Conservation (phyloP, 495 filamentous ascomycete species). For the Viridothelium virens region DNA sequence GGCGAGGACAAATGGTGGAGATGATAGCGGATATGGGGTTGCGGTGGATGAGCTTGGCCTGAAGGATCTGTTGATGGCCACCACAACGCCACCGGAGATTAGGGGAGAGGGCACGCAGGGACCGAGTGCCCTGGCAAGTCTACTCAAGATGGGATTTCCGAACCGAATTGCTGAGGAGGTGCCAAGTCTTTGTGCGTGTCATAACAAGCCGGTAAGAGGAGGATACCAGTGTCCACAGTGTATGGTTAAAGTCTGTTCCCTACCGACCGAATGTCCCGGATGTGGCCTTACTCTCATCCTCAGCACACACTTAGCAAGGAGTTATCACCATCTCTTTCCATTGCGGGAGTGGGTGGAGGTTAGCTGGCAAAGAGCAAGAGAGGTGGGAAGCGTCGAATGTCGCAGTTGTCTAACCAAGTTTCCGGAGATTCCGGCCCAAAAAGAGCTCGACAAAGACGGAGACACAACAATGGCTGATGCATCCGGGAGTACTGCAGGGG, state of each 20-base stretch:
- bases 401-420: conserved; percentile 48
- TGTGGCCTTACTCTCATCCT: conserved; percentile 91
- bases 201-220: conserved; percentile 73
- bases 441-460: conserved; percentile 22
- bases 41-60: conserved; percentile 85
- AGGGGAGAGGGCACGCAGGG: conserved; percentile 29
- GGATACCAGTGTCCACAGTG: conserved; percentile 90
- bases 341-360: conserved; percentile 86
- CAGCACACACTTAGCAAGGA: conserved; percentile 89
- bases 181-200: conserved; percentile 83
- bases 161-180: conserved; percentile 69
- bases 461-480: conserved; percentile 14
- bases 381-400: conserved; percentile 42
- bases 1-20: conserved; percentile 70
- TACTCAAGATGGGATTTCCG: conserved; percentile 99
- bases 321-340: conserved; percentile 94
- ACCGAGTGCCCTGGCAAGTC: conserved; percentile 48
- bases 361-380: conserved; percentile 60
- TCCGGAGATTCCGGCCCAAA: conserved; percentile 38
- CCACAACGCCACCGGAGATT: conserved; percentile 81
- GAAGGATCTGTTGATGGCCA: conserved; percentile 74
- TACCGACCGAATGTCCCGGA: conserved; percentile 85
- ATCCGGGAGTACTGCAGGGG: conserved; percentile 15
- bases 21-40: conserved; percentile 69
- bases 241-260: conserved; percentile 76